Evolutionary conservation across 768 basidiomycete genomes (phyloP).

Genomic region (Mycena chlorophos): DNA sequence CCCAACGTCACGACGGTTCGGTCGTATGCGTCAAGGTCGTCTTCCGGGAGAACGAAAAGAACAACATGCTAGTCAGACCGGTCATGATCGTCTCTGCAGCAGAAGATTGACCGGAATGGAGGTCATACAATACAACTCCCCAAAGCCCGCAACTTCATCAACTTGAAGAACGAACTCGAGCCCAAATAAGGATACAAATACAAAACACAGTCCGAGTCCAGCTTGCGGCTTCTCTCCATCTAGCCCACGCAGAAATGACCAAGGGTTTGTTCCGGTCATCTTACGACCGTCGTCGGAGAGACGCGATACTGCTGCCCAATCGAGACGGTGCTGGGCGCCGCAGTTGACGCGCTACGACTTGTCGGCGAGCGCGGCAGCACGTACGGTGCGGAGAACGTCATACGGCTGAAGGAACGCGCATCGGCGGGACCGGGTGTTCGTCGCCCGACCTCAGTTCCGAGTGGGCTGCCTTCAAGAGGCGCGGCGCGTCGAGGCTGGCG

Average conservation of each 20-base stretch:
- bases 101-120: too few species aligned
- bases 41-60: too few species aligned
- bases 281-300: background rate
- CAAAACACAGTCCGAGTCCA: too few species aligned
- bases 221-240: too few species aligned
- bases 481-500: background rate
- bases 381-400: slow-evolving; percentile 19
- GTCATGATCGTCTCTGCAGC: too few species aligned
- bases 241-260: background rate
- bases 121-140: too few species aligned
- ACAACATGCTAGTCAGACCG: too few species aligned
- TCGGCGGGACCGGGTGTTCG: background rate
- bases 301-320: slow-evolving; percentile 17
- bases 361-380: slow-evolving; percentile 8
- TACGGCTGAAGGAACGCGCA: slow-evolving; percentile 16
- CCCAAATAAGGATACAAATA: too few species aligned
- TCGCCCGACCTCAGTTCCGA: slow-evolving; percentile 1
- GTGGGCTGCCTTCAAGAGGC: background rate
- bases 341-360: slow-evolving; percentile 1
- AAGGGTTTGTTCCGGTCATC: background rate
- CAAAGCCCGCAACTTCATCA: too few species aligned
- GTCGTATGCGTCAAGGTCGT: too few species aligned
- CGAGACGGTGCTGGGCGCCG: slow-evolving; percentile 18
- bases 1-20: too few species aligned
- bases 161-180: too few species aligned